phyloP scores from a whole-genome alignment of 768 basidiomycete species.

The Jaapia argillacea region DNA sequence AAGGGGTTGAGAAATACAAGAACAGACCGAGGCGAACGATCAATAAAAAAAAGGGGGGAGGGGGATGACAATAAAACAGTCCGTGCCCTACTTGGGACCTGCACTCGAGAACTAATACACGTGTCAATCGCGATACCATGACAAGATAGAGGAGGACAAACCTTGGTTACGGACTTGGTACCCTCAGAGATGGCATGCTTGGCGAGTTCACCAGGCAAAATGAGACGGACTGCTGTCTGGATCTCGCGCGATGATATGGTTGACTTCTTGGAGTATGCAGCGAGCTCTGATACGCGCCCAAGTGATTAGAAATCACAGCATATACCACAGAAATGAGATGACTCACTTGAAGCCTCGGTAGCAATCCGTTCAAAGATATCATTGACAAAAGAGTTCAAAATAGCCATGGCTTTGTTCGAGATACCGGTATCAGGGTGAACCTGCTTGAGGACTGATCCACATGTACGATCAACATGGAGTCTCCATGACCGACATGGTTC shows the following conservation, averaged over 20 bases:
- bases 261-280: conserved; percentile 97
- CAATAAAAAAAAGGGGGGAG: not conserved
- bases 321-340: not conserved
- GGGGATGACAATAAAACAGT: not conserved
- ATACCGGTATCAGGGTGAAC: conserved; percentile 98
- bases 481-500: conserved; percentile 1
- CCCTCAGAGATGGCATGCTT: conserved; percentile 99
- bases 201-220: conserved; percentile 94
- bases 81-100: conserved; percentile 13
- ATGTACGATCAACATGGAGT: conserved; percentile 2
- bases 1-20: not conserved
- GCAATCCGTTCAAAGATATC: conserved; percentile 93
- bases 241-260: conserved; percentile 98
- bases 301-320: not conserved
- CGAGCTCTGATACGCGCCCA: conserved; percentile 57
- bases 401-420: conserved; percentile 94
- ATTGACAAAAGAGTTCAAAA: conserved; percentile 88
- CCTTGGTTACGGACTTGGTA: conserved; percentile 65
- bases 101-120: conserved; percentile 7
- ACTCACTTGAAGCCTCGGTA: conserved; percentile 77
- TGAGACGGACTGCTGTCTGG: conserved; percentile 90
- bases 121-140: not conserved
- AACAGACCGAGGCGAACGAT: not conserved
- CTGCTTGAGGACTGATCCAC: conserved; percentile 74
- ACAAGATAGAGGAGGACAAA: conserved; percentile 21